Conservation (phyloP, 2,329 filamentous ascomycete species). For the Diaporthe aspalathi region DNA sequence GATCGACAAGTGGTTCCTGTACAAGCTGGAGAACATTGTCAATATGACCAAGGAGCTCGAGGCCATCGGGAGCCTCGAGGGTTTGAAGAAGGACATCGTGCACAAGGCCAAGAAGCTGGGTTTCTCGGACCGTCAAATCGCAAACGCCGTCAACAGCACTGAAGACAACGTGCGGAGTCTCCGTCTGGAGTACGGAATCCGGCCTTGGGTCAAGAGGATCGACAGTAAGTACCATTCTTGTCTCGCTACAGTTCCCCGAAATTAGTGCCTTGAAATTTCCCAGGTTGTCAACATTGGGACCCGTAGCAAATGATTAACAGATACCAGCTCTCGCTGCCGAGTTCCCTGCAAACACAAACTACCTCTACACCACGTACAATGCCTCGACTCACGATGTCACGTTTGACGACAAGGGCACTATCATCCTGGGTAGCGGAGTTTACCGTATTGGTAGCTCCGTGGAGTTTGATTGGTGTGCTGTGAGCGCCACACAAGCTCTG, state of each 20-base stretch:
- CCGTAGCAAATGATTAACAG: no score
- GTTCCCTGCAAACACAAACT: constrained; percentile 95
- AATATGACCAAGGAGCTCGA: constrained; percentile 89
- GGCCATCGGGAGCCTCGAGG: constrained; percentile 83
- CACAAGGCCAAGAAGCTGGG: constrained; percentile 96
- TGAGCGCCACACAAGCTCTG: constrained; percentile 87
- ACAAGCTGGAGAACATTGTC: constrained; percentile 98
- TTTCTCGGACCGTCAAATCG: constrained; percentile 97
- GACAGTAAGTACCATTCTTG: no score
- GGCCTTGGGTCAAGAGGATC: constrained; percentile 97
- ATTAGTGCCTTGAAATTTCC: no score
- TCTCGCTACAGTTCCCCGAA: no score
- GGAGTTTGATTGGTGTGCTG: constrained; percentile 98
- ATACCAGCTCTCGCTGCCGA: constrained; percentile 95
- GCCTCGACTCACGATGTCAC: constrained; percentile 91
- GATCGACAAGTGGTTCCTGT: constrained; percentile 99
- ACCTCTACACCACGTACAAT: constrained; percentile 98
- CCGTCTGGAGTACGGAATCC: constrained; percentile 87
- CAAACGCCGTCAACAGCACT: constrained; percentile 82
- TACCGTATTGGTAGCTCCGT: constrained; percentile 98
- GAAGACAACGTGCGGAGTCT: constrained; percentile 91
- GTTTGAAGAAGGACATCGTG: constrained; percentile 88
- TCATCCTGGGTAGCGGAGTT: constrained; percentile 93
- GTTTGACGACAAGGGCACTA: constrained; percentile 90
- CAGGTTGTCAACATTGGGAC: no score